Evolutionary conservation across 139 green algal genomes (phyloP).

Genomic region (Chlorella sp.): DNA sequence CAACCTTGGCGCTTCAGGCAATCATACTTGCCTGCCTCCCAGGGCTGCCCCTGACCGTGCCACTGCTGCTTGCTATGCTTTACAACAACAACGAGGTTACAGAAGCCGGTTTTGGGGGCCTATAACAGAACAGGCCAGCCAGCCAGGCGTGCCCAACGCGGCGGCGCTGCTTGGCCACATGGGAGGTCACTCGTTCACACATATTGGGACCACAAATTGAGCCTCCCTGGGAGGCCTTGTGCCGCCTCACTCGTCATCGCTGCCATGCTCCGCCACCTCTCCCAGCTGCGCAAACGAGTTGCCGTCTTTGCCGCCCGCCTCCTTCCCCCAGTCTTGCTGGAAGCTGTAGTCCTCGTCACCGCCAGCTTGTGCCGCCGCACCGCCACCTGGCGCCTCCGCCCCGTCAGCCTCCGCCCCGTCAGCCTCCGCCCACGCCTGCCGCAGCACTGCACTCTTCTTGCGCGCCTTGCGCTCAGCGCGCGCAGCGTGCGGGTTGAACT

Average conservation of each 20-base stretch:
- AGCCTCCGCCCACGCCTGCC: neutral
- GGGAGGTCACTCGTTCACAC: too few species aligned
- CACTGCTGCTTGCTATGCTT: too few species aligned
- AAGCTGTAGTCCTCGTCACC: conserved; percentile 43
- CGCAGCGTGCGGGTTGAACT: conserved; percentile 84
- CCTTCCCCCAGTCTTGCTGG: conserved; percentile 20
- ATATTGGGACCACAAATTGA: too few species aligned
- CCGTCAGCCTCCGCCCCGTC: neutral
- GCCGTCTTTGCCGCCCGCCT: neutral
- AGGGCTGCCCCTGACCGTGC: too few species aligned
- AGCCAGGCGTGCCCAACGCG: too few species aligned
- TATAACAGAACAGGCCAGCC: too few species aligned
- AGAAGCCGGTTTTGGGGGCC: too few species aligned
- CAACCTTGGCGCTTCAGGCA: too few species aligned
- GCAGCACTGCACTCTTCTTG: conserved; percentile 48
- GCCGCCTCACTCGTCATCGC: neutral
- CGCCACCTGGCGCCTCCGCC: neutral
- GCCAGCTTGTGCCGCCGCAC: neutral
- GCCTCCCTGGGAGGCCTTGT: too few species aligned
- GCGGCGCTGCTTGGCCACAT: too few species aligned
- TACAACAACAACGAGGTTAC: too few species aligned
- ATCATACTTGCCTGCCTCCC: too few species aligned
- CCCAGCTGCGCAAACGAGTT: conserved; percentile 34
- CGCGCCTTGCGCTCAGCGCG: conserved; percentile 59
- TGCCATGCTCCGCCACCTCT: neutral